These are phyloP conservation scores for Primulina huaijiensis DNA, from an alignment of 257 asterid genomes.

Conservation along the genomic window DNA sequence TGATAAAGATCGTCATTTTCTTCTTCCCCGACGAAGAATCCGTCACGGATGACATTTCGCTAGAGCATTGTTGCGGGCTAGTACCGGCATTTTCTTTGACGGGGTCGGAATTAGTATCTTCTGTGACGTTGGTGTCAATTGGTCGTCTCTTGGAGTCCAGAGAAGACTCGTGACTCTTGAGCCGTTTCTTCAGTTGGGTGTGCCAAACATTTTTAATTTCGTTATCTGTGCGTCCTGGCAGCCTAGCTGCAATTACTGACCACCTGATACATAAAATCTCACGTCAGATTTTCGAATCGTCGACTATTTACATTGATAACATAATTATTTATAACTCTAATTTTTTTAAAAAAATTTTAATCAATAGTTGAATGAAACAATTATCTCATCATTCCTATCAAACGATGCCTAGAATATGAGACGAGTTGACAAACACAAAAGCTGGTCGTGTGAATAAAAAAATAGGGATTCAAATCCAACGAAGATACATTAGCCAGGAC, in stretches of 20 bases:
- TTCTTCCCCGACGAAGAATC: constrained; percentile 28
- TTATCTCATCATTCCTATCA: too few species aligned
- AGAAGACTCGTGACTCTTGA: constrained; percentile 31
- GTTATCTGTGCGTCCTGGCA: constrained; percentile 86
- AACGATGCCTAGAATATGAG: background rate
- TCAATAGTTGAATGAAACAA: too few species aligned
- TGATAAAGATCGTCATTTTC: background rate
- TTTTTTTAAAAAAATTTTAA: too few species aligned
- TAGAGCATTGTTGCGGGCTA: constrained; percentile 46
- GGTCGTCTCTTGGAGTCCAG: constrained; percentile 38
- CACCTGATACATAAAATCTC: constrained; percentile 41
- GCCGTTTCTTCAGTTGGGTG: constrained; percentile 73
- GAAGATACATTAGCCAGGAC: constrained; percentile 22
- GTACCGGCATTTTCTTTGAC: constrained; percentile 2
- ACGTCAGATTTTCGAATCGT: too few species aligned
- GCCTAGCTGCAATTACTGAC: constrained; percentile 83
- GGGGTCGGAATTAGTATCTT: constrained; percentile 7
- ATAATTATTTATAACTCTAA: too few species aligned
- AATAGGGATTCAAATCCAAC: constrained; percentile 27
- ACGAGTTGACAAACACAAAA: background rate
- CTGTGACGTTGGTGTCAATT: constrained; percentile 27
- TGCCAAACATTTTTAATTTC: constrained; percentile 94
- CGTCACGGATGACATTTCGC: constrained; percentile 62
- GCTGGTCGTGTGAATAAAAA: background rate
- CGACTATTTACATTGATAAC: too few species aligned